Evolutionary conservation across 495 filamentous ascomycete genomes (phyloP), one percentile per base, ranked within the genome.

Genomic region (Letharia columbiana): DNA sequence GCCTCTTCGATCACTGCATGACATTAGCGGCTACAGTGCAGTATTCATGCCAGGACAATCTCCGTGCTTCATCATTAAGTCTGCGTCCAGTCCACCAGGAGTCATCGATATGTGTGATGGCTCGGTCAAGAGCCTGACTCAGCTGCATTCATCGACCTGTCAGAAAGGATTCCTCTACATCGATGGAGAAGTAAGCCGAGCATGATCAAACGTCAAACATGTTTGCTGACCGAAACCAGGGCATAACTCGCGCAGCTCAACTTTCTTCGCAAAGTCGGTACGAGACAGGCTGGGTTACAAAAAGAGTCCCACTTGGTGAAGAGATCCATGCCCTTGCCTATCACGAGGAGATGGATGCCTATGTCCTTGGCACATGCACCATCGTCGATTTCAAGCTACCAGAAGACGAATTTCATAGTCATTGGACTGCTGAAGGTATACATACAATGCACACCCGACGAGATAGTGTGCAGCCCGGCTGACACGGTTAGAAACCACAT

Each of bases 141-240:
- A 81, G 20, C 89, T 96, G 72, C 83, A 92, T 73, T 89, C 84
- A 2, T 79, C 83, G 40, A 85, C 80, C n/a, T 91, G 89, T 71
- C 86, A 89, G 35, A 81, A 83, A 49, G 92, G 93, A 0, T 95
- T 95, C 70, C 85, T 91, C 42, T 93, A 91, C 70, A 78, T 92
- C 31, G 88, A 95, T 75, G 77, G 73, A 42, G 74, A 80, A 65
- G 78, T 85, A 74, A 64, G 66, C 62, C 57, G n/a, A 18, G 39
- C 40, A 57, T 37, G 10, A 23, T 44, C 12, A 18, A 20, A 45
- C 11, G 39, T 28, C 7, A 10, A 49, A 28, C 35, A 13, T 5
- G 35, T 12, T 61, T 63, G 58, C 67, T 77, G 61, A 77, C 47
- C 31, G 37, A 17, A 42, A 20, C 11, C 28, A 88, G 72, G 84